Base-by-base conservation (phyloP, 768 basidiomycete species). In the Leccinum fibrillosum region DNA sequence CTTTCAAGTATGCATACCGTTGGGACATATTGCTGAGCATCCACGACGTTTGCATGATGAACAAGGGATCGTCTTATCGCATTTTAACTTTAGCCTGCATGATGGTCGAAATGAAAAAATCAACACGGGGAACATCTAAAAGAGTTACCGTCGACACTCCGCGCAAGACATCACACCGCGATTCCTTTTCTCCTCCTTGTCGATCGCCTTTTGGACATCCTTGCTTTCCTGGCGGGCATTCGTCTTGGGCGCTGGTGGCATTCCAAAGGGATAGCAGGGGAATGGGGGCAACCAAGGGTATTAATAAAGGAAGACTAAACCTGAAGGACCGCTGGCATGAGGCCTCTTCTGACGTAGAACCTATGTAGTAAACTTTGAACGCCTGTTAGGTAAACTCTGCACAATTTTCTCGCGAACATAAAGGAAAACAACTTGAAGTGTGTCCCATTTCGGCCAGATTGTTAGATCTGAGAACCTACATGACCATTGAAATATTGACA, bases 21-120 rank as follows among this genome's bases (percentile, higher is more conserved):
- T 89, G 3, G 88, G 88, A 72, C 89, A 91, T 54, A 91, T 90
- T 11, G 85, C 85, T 5, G 85, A 82, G 65, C 89, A 90, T 28
- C 89, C 89, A 63, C 89, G 77, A 44, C 89, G 82, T 67, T 84
- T 88, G 69, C 89, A 86, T 5, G 78, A 81, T 1, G 77, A 74
- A 61, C 80, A 80, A 1, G 77, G 78, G 12, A 79, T 81, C 3
- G 81, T 87, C 72, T 90, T 90, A 73, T 90, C 86, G 70, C 89
- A 90, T 70, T 86, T 88, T 47, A 88, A 69, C 66, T 88, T 88
- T 42, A 89, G 76, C 28, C 86, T 86, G 63, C 19, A 17, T 11
- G 13, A 2, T 21, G 39, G 49, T 60, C 28, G 28, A 26, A 44
- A 49, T 30, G 50, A 49, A 8, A 37, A 57, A 26, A 48, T 30